A percentile compares a stretch with the other conserved stretches of the same genome.
Conservation (phyloP, 768 basidiomycete species). For the Termitomyces sp. region DNA sequence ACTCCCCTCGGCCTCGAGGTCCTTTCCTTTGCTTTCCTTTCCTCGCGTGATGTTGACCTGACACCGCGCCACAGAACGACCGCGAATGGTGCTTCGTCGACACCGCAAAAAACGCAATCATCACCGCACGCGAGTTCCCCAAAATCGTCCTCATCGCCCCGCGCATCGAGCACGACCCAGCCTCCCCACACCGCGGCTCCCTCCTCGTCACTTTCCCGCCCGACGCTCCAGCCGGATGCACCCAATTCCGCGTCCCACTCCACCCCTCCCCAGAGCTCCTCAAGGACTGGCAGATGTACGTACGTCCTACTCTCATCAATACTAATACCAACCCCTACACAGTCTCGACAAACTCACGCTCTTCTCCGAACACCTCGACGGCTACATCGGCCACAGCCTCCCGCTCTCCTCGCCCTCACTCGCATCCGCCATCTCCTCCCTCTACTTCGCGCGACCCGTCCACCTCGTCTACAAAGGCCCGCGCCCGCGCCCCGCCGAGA, state of each 20-base stretch:
- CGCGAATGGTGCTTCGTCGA: constrained; percentile 71
- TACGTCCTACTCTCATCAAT: background rate
- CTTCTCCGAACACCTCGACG: constrained; percentile 55
- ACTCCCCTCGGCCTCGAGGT: constrained; percentile 68
- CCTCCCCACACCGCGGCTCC: constrained; percentile 41
- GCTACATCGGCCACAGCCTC: constrained; percentile 56
- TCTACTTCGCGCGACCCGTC: constrained; percentile 59
- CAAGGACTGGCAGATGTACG: constrained; percentile 56
- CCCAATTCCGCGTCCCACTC: constrained; percentile 58
- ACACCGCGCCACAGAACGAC: constrained; percentile 49
- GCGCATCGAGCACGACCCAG: constrained; percentile 42
- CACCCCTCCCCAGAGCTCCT: constrained; percentile 48
- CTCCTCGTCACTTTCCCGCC: constrained; percentile 60
- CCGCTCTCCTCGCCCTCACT: constrained; percentile 42
- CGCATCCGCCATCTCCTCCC: constrained; percentile 57
- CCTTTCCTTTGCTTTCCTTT: constrained; percentile 17
- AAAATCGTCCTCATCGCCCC: constrained; percentile 71
- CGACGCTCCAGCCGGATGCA: constrained; percentile 53
- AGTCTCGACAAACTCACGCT: constrained; percentile 56
- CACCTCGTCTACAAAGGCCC: constrained; percentile 70
- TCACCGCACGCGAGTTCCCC: constrained; percentile 65
- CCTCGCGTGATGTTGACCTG: no score
- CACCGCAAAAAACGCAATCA: constrained; percentile 43
- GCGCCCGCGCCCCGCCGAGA: constrained; percentile 40
- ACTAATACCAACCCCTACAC: background rate